A percentile compares a stretch with the other conserved stretches of the same genome.
These are phyloP conservation scores for Amoebophrya sp. DNA, from an alignment of 169 alveolate species.

Conservation along the genomic window DNA sequence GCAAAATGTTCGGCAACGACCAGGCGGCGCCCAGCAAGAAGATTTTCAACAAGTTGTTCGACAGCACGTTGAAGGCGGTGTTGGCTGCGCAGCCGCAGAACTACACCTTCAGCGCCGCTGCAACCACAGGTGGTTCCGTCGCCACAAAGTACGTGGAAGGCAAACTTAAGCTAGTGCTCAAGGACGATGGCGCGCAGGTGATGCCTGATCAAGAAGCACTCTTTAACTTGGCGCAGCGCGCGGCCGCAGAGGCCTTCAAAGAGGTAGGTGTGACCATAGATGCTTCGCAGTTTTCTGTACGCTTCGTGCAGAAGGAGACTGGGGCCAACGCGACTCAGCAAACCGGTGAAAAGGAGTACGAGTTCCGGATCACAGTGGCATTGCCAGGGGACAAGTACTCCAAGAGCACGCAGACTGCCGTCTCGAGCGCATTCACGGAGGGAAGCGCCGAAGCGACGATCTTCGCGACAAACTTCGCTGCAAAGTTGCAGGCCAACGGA, in stretches of 20 bases:
- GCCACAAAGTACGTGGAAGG: too few species aligned
- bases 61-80: too few species aligned
- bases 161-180: too few species aligned
- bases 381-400: too few species aligned
- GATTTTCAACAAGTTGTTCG: too few species aligned
- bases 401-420: too few species aligned
- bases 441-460: background rate
- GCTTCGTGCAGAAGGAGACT: background rate
- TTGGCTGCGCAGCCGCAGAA: too few species aligned
- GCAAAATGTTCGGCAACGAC: background rate
- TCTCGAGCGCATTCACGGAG: too few species aligned
- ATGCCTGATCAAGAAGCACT: background rate
- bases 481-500: background rate
- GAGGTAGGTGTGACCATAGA: background rate
- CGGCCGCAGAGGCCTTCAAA: background rate
- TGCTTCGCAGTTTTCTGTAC: background rate
- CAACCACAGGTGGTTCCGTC: too few species aligned
- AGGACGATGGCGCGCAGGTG: background rate
- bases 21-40: background rate
- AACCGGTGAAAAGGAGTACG: background rate
- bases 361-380: too few species aligned
- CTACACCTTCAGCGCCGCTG: too few species aligned
- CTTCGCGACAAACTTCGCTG: background rate
- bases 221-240: background rate
- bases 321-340: background rate